Conservation (phyloP, 306 rosid species). For the Vigna unguiculata region DNA sequence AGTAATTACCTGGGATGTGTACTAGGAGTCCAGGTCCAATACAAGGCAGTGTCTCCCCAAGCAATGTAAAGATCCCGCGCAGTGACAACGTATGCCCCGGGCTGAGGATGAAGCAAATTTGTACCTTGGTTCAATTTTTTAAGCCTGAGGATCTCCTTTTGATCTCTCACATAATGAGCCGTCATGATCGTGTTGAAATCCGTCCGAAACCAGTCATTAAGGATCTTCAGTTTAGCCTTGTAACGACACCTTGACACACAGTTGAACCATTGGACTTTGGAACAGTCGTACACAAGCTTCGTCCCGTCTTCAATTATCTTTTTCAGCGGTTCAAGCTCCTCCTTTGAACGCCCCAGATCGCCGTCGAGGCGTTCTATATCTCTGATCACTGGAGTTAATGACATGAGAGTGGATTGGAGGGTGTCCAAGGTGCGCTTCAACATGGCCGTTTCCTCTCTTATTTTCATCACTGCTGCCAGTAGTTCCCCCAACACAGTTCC, state of each 20-base stretch:
- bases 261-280: background rate
- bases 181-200: background rate
- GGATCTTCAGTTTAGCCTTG: background rate
- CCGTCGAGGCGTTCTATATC: background rate
- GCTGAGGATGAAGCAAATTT: too few relatives aligned
- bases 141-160: background rate
- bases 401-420: background rate
- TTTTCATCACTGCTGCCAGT: background rate
- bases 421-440: background rate
- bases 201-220: background rate
- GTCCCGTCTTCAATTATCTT: background rate
- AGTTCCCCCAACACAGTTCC: background rate
- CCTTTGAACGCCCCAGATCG: background rate
- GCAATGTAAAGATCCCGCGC: too few relatives aligned
- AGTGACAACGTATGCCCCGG: too few relatives aligned
- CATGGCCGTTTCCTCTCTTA: too few relatives aligned
- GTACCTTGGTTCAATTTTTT: too few relatives aligned
- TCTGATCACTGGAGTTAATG: background rate
- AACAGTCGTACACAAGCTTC: background rate
- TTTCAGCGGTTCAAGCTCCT: background rate
- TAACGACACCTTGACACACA: background rate
- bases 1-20: too few relatives aligned
- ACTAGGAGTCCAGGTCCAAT: too few relatives aligned
- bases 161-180: conserved; percentile 24
- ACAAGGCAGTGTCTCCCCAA: too few relatives aligned